phyloP scores from a whole-genome alignment of 768 basidiomycete species.

The Amanita rubescens region DNA sequence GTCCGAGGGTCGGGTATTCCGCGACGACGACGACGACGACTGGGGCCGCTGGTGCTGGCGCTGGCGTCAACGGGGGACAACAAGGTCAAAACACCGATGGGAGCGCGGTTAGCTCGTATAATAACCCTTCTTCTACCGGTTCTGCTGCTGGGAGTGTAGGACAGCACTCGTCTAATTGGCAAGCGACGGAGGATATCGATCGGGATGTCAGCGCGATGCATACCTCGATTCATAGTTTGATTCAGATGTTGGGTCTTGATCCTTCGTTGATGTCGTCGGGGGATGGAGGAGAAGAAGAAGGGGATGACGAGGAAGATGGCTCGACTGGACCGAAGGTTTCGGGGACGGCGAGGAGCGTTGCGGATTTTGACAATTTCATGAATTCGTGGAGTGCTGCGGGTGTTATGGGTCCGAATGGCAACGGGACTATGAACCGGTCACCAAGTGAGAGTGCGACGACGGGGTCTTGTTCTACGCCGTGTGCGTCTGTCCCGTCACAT shows the following conservation, averaged over 20 bases:
- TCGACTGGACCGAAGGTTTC: background rate
- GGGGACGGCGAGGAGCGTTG: conserved; percentile 1
- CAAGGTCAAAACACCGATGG: no score
- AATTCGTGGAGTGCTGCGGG: conserved; percentile 9
- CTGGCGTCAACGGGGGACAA: background rate
- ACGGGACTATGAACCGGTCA: conserved; percentile 18
- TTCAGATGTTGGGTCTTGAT: conserved; percentile 65
- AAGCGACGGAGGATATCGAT: conserved; percentile 55
- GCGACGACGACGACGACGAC: no score
- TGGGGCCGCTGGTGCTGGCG: background rate
- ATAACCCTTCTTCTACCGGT: background rate
- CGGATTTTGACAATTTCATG: conserved; percentile 1
- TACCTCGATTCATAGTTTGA: conserved; percentile 60
- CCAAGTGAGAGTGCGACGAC: conserved; percentile 23
- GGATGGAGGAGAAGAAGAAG: background rate
- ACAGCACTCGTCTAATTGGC: conserved; percentile 40
- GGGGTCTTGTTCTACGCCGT: conserved; percentile 15
- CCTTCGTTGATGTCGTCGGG: conserved; percentile 23
- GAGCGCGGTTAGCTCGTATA: background rate
- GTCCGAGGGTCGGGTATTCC: background rate
- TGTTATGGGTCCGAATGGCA: background rate
- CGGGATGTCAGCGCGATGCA: conserved; percentile 67
- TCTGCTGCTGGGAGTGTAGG: background rate
- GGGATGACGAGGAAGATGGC: background rate
- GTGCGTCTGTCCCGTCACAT: conserved; percentile 3